Conservation (phyloP, 176 grass and related monocot species). For the Eleusine indica region DNA sequence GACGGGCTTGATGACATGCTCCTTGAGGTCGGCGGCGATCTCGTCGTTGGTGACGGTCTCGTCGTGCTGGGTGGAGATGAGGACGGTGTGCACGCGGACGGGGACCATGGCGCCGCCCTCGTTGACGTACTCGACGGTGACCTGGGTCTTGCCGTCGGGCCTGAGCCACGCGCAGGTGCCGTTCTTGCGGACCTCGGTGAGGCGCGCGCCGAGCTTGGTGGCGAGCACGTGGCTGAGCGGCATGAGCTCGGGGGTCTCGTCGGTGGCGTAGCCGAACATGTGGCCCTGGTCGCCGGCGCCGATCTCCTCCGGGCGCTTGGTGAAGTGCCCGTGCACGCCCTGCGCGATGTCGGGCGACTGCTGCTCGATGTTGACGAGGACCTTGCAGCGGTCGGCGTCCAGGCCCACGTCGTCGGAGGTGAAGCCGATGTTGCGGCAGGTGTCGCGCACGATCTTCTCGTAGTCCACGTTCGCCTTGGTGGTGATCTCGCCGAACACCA, state of each 20-base stretch:
- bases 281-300: constrained; percentile 73
- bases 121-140: constrained; percentile 71
- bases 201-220: constrained; percentile 65
- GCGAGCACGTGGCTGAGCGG: constrained; percentile 75
- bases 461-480: constrained; percentile 85
- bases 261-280: constrained; percentile 79
- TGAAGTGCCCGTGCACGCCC: constrained; percentile 75
- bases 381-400: constrained; percentile 68
- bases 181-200: constrained; percentile 74
- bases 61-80: constrained; percentile 90
- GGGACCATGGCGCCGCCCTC: constrained; percentile 75
- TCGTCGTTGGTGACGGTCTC: constrained; percentile 77
- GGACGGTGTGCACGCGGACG: constrained; percentile 77
- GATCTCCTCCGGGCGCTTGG: constrained; percentile 70
- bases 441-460: constrained; percentile 95
- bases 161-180: constrained; percentile 66
- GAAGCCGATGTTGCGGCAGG: constrained; percentile 76
- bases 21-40: constrained; percentile 82
- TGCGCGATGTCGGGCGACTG: constrained; percentile 80
- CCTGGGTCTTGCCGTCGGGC: constrained; percentile 77
- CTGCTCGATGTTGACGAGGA: constrained; percentile 82
- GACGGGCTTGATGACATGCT: constrained; percentile 82
- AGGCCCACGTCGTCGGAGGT: constrained; percentile 68
- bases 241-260: constrained; percentile 77
- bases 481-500: constrained; percentile 94